Percentiles rank a stretch among this genome's conserved stretches.
Evolutionary conservation across 208 protist species (phyloP).

Genomic region (Trypanosoma conorhini): DNA sequence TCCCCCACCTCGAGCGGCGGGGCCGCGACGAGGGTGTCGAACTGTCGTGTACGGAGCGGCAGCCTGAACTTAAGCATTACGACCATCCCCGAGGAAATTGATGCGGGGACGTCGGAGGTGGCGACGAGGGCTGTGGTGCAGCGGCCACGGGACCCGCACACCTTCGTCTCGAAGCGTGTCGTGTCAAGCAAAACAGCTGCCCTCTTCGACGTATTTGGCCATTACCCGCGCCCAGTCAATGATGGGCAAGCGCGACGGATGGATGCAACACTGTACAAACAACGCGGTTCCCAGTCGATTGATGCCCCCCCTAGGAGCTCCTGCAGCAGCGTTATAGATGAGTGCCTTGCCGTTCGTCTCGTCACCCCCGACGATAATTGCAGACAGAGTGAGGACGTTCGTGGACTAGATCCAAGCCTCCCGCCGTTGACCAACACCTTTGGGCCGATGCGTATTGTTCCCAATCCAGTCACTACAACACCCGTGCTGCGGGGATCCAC

Average conservation of each 20-base stretch:
- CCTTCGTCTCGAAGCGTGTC: conserved; percentile 14
- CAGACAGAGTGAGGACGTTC: neutral
- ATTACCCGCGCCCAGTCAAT: too few species aligned
- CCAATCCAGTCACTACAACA: neutral
- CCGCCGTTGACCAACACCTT: neutral
- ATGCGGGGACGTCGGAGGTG: neutral
- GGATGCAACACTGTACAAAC: neutral
- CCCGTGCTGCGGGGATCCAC: neutral
- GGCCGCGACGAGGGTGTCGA: neutral
- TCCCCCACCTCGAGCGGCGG: neutral
- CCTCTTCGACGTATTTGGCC: neutral
- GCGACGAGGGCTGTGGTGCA: neutral
- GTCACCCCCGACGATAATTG: neutral
- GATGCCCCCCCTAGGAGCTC: neutral
- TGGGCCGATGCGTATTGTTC: neutral
- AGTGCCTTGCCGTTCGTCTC: conserved; percentile 2
- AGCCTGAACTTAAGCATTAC: neutral
- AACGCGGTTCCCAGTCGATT: neutral
- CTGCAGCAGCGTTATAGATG: conserved; percentile 10
- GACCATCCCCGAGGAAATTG: neutral
- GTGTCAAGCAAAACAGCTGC: neutral
- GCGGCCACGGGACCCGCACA: neutral
- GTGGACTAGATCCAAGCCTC: neutral
- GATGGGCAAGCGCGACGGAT: neutral
- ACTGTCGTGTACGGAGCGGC: neutral